Evolutionary conservation across 208 protist species (phyloP), one percentile per base, ranked within the genome.

Genomic region (Acanthamoeba castellanii): DNA sequence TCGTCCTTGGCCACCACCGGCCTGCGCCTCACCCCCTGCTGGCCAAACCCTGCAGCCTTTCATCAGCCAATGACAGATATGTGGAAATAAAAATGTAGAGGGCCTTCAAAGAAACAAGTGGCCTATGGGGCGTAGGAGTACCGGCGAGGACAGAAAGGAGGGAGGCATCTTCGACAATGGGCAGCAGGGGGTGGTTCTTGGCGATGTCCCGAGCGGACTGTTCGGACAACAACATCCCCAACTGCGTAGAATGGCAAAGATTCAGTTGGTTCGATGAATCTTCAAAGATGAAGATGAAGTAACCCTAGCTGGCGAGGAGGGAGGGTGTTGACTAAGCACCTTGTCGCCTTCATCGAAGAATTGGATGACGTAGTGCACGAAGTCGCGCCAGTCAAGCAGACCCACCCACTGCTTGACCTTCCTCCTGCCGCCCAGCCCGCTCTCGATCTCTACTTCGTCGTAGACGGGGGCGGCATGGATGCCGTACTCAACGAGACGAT

Each of bases 391-490:
- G 64, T 92, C 87, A 25, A 92, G 30, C 30, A 92, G 87, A 0
- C 87, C 87, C 18, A 92, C 34, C 32, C 37, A 92, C 55, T 88
- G 68, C 55, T 59, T 50, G 55, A 42, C 22, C 45, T 50, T 42
- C 22, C 22, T 0, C 18, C 30, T 16, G 11, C 37, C 70, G 13
- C 32, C 70, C 22, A 45, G 32, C 70, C 32, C 70, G 8, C 42
- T 37, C 27, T 88, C 52, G 20, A 37, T 37, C 11, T 88, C 52
- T 37, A 61, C 81, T 16, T 88, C 81, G 13, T 88, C 81, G 61
- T 92, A 92, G 57, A 92, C 87, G 25, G 87, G 87, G 8, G 87
- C 87, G 6, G 55, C 30, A n/a, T 92, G 87, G 32, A 92, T 92
- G n/a, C 47, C n/a, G 25, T 88, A 42, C 30, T 88, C 30, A 13